Conservation (phyloP, 2,329 filamentous ascomycete genomes). For the Aureobasidium sp. region DNA sequence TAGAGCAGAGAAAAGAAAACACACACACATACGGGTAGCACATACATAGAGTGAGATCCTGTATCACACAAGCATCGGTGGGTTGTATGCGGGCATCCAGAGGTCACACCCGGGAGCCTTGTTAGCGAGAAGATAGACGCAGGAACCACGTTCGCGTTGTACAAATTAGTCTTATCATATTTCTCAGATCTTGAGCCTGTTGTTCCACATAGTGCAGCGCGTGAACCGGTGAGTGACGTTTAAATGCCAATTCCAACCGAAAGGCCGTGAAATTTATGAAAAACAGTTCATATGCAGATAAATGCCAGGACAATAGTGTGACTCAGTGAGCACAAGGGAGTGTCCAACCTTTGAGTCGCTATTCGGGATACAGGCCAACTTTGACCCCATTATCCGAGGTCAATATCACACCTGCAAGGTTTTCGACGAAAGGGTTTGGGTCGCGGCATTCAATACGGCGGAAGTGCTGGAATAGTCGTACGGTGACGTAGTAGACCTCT, state of each 20-base stretch:
- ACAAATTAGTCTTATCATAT: neutral
- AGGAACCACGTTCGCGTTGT: neutral
- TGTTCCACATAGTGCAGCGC: neutral
- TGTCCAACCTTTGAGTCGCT: too few species aligned
- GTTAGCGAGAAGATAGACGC: neutral
- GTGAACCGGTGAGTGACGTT: neutral
- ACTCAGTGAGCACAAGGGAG: too few species aligned
- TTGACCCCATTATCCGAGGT: slow-evolving; percentile 2
- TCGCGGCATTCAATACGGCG: slow-evolving; percentile 13
- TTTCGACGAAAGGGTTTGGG: neutral
- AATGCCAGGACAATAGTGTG: too few species aligned
- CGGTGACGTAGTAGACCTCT: slow-evolving; percentile 15
- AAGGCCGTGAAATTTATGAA: too few species aligned
- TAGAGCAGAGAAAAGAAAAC: neutral
- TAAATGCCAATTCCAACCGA: neutral
- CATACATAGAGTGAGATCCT: neutral
- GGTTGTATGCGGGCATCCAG: neutral
- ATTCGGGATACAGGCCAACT: neutral
- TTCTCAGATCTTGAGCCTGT: neutral
- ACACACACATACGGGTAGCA: neutral
- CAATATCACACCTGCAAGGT: slow-evolving; percentile 4
- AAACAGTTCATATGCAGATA: too few species aligned
- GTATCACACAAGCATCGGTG: neutral
- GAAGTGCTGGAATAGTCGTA: slow-evolving; percentile 16
- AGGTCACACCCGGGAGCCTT: neutral